These are phyloP conservation scores for Scleroderma bovista DNA, from an alignment of 768 basidiomycete species.

Conservation along the genomic window DNA sequence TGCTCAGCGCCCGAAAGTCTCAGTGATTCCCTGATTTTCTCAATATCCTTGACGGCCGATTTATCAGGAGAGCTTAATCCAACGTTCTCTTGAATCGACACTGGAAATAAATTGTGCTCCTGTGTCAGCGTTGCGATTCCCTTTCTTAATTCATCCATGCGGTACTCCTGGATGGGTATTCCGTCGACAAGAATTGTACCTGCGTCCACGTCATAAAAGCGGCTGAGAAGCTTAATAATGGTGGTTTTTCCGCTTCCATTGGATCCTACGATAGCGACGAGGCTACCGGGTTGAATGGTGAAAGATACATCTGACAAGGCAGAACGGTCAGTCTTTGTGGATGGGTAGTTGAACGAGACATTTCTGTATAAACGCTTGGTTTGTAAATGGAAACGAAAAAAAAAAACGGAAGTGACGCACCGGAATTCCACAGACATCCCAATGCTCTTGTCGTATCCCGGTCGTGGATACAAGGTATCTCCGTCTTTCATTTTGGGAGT, in stretches of 20 bases:
- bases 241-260: slow-evolving; percentile 34
- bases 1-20: slow-evolving; percentile 36
- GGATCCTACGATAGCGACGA: slow-evolving; percentile 30
- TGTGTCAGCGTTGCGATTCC: slow-evolving; percentile 40
- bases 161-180: slow-evolving; percentile 27
- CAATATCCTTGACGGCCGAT: slow-evolving; percentile 4
- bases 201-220: slow-evolving; percentile 26
- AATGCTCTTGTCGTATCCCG: slow-evolving; percentile 4
- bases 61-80: slow-evolving; percentile 24
- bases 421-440: slow-evolving; percentile 16
- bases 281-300: slow-evolving; percentile 26
- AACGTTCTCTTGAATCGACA: slow-evolving; percentile 39
- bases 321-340: slow-evolving; percentile 18
- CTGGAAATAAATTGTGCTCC: slow-evolving; percentile 32
- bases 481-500: slow-evolving; percentile 25
- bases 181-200: slow-evolving; percentile 39
- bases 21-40: slow-evolving; percentile 16
- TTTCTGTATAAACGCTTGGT: slow-evolving; percentile 32
- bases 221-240: slow-evolving; percentile 36
- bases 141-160: slow-evolving; percentile 27
- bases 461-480: slow-evolving; percentile 16
- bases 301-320: slow-evolving; percentile 26
- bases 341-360: slow-evolving; percentile 50
- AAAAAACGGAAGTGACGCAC: slow-evolving; percentile 2
- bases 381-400: not conserved